Evolutionary conservation across 345 rosid genomes (phyloP).

Genomic region (Camelina neglecta): DNA sequence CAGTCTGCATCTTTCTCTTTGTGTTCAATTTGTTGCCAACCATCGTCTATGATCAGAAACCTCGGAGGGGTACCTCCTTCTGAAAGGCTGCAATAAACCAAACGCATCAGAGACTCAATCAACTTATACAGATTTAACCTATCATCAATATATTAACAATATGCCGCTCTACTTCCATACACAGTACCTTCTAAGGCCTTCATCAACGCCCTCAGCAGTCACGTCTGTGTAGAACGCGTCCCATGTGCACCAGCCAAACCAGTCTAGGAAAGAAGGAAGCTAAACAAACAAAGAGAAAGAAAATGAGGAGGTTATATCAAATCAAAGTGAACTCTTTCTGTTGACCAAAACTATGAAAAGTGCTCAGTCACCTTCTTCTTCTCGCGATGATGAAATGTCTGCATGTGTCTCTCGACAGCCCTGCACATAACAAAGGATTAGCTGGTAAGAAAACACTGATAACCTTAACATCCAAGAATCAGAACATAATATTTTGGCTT

Average conservation of each 20-base stretch:
- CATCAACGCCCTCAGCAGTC: constrained; percentile 92
- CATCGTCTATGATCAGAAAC: constrained; percentile 94
- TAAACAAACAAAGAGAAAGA: constrained; percentile 39
- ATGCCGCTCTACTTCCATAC: constrained; percentile 1
- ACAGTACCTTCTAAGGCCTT: constrained; percentile 84
- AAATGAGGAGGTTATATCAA: constrained; percentile 33
- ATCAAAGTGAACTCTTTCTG: constrained; percentile 2
- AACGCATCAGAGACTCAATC: constrained; percentile 34
- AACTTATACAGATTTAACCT: neutral
- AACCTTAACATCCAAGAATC: constrained; percentile 6
- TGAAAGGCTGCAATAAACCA: constrained; percentile 68
- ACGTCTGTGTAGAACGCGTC: constrained; percentile 98
- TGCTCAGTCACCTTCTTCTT: constrained; percentile 66
- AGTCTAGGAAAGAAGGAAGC: constrained; percentile 89
- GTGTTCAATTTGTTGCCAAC: constrained; percentile 97
- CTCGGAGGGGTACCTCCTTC: constrained; percentile 92
- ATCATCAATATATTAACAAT: neutral
- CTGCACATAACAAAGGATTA: constrained; percentile 45
- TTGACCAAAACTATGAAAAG: neutral
- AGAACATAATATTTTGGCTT: neutral
- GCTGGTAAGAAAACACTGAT: neutral
- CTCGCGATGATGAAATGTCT: constrained; percentile 87
- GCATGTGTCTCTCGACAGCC: constrained; percentile 83
- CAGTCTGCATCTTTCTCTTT: constrained; percentile 68
- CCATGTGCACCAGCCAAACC: constrained; percentile 99